Percentiles rank a stretch among this genome's conserved stretches.
These are phyloP conservation scores for Aspergillus biplanus DNA, from an alignment of 495 filamentous ascomycete species.

Conservation along the genomic window DNA sequence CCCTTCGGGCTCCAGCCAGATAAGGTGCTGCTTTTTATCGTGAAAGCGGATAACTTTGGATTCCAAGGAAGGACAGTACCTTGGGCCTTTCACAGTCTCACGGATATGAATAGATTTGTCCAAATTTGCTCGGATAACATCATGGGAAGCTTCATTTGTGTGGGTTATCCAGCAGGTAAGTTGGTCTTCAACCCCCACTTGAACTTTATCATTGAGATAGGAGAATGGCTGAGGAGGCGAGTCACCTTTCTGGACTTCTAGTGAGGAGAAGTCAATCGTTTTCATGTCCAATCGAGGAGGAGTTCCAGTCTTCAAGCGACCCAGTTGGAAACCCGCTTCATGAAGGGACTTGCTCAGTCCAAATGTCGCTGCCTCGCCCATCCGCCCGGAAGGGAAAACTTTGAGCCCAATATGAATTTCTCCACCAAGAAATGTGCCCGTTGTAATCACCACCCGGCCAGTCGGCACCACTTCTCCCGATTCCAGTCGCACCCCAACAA, in stretches of 20 bases:
- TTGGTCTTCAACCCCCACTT: constrained; percentile 71
- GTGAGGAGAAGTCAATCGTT: constrained; percentile 75
- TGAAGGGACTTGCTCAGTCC: constrained; percentile 89
- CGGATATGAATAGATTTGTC: constrained; percentile 94
- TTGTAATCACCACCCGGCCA: constrained; percentile 87
- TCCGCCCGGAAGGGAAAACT: constrained; percentile 80
- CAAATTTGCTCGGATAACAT: constrained; percentile 83
- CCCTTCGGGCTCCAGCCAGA: constrained; percentile 97
- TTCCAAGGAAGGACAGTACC: constrained; percentile 95
- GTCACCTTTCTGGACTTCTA: constrained; percentile 79
- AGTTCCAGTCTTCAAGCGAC: constrained; percentile 93
- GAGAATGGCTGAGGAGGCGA: constrained; percentile 89
- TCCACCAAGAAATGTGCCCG: constrained; percentile 92
- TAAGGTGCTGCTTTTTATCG: constrained; percentile 75
- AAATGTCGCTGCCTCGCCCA: constrained; percentile 93
- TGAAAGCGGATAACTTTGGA: constrained; percentile 91
- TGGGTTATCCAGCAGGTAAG: constrained; percentile 81
- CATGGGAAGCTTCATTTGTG: constrained; percentile 81
- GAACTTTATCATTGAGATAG: constrained; percentile 77
- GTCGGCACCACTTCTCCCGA: constrained; percentile 84
- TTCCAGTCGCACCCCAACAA: constrained; percentile 85
- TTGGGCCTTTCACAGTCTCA: constrained; percentile 89
- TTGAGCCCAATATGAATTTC: constrained; percentile 96
- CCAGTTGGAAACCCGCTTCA: constrained; percentile 88
- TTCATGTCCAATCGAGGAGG: constrained; percentile 83